Evolutionary conservation across 495 filamentous ascomycete genomes (phyloP).

Genomic region (Cladorrhinum samala): DNA sequence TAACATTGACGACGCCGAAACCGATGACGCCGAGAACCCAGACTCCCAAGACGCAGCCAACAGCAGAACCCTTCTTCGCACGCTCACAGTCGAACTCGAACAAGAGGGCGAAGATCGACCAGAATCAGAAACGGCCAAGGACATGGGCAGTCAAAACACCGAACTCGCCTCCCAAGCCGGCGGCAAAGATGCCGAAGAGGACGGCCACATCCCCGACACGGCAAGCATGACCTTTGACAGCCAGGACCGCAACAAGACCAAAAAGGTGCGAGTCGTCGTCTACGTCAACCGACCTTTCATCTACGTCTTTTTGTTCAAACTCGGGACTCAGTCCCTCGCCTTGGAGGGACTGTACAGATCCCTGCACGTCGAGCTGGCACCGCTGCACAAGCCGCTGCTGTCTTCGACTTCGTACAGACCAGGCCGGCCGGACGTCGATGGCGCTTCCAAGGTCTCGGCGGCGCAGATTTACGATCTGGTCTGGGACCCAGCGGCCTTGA

Average conservation of each 20-base stretch:
- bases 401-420: slow-evolving; percentile 55
- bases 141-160: slow-evolving; percentile 38
- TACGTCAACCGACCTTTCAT: slow-evolving; percentile 77
- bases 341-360: slow-evolving; percentile 68
- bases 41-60: slow-evolving; percentile 27
- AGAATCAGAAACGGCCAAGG: slow-evolving; percentile 35
- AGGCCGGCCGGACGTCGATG: slow-evolving; percentile 32
- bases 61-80: slow-evolving; percentile 38
- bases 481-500: slow-evolving; percentile 72
- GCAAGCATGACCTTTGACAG: slow-evolving; percentile 31
- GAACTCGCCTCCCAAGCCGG: slow-evolving; percentile 13
- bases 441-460: too few species aligned
- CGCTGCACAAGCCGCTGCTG: slow-evolving; percentile 66
- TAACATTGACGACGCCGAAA: slow-evolving; percentile 44
- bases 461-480: slow-evolving; percentile 75
- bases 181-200: slow-evolving; percentile 5
- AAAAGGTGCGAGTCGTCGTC: slow-evolving; percentile 65
- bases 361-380: slow-evolving; percentile 73
- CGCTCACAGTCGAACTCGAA: slow-evolving; percentile 47
- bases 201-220: slow-evolving; percentile 16
- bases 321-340: slow-evolving; percentile 58
- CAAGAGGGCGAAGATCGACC: slow-evolving; percentile 25
- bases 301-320: slow-evolving; percentile 81
- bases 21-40: slow-evolving; percentile 14
- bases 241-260: slow-evolving; percentile 45